Percentiles rank a stretch among this genome's conserved stretches.
Conservation (phyloP, 805 yeast species). For the Ogataea haglerorum region DNA sequence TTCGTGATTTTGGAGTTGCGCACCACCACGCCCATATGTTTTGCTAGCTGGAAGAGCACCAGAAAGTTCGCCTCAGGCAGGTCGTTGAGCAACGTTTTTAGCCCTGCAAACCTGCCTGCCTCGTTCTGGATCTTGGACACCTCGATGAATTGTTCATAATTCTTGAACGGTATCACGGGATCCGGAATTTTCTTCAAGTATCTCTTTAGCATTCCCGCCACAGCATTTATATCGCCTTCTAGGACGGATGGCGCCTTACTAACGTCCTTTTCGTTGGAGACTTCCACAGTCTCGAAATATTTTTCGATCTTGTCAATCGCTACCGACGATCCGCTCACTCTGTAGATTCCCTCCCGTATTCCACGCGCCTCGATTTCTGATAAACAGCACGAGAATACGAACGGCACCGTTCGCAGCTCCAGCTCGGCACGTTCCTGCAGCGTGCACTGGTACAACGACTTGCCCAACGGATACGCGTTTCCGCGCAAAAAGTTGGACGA, state of each 20-base stretch:
- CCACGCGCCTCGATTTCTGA: conserved; percentile 77
- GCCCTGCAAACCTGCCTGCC: conserved; percentile 36
- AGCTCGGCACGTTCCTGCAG: conserved; percentile 58
- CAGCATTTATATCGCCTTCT: conserved; percentile 73
- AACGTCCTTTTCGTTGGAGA: conserved; percentile 34
- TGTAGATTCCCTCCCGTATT: conserved; percentile 80
- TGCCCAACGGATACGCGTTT: conserved; percentile 16
- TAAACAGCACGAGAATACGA: conserved; percentile 67
- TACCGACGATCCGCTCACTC: conserved; percentile 81
- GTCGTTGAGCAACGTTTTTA: conserved; percentile 43
- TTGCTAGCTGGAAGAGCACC: conserved; percentile 52
- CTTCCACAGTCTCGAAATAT: conserved; percentile 32
- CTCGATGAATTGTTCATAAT: conserved; percentile 64
- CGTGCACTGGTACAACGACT: conserved; percentile 42
- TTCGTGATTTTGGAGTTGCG: conserved; percentile 54
- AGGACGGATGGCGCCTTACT: conserved; percentile 14
- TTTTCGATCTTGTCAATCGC: conserved; percentile 46
- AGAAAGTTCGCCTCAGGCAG: conserved; percentile 69
- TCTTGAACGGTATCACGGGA: conserved; percentile 71
- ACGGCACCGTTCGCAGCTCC: conserved; percentile 67
- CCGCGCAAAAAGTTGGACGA: conserved; percentile 44
- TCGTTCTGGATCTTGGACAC: conserved; percentile 39
- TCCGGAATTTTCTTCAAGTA: conserved; percentile 81
- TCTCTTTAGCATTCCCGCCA: conserved; percentile 82
- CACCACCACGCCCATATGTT: conserved; percentile 64